Percentiles rank a stretch among this genome's conserved stretches.
phyloP scores from a whole-genome alignment of 805 yeast genomes.

The Pichia heedii region DNA sequence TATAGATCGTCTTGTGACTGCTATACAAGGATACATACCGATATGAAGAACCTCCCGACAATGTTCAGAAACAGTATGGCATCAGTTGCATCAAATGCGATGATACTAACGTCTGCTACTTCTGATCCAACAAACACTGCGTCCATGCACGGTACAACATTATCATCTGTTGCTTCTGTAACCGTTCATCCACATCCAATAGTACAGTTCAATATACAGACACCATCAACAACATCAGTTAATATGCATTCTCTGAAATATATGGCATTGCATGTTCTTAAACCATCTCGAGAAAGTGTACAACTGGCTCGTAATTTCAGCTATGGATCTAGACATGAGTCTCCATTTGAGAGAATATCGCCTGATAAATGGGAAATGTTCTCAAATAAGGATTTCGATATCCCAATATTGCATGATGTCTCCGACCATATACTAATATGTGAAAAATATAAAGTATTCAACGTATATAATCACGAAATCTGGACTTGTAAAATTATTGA shows the following conservation, averaged over 20 bases:
- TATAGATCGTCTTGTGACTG: too few species aligned
- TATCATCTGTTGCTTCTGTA: conserved; percentile 79
- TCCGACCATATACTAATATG: conserved; percentile 60
- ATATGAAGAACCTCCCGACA: not conserved
- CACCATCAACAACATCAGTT: conserved; percentile 75
- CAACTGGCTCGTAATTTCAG: conserved; percentile 58
- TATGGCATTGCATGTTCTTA: conserved; percentile 70
- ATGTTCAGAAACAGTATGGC: conserved; percentile 28
- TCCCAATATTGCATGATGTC: conserved; percentile 47
- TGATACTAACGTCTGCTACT: conserved; percentile 47
- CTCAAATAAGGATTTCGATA: conserved; percentile 21
- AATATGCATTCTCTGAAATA: conserved; percentile 46
- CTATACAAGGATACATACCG: too few species aligned
- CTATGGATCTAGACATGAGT: conserved; percentile 43
- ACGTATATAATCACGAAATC: conserved; percentile 78
- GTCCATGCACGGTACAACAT: conserved; percentile 62
- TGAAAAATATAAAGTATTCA: conserved; percentile 40
- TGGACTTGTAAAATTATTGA: conserved; percentile 78
- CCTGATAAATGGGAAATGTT: conserved; percentile 31
- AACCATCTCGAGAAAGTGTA: conserved; percentile 49
- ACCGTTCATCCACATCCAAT: conserved; percentile 72
- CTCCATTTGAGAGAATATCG: conserved; percentile 44
- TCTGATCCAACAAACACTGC: conserved; percentile 15
- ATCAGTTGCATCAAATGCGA: conserved; percentile 35
- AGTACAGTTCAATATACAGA: conserved; percentile 76